Evolutionary conservation across 2,329 filamentous ascomycete genomes (phyloP).

Genomic region (Sporothrix dimorphospora): DNA sequence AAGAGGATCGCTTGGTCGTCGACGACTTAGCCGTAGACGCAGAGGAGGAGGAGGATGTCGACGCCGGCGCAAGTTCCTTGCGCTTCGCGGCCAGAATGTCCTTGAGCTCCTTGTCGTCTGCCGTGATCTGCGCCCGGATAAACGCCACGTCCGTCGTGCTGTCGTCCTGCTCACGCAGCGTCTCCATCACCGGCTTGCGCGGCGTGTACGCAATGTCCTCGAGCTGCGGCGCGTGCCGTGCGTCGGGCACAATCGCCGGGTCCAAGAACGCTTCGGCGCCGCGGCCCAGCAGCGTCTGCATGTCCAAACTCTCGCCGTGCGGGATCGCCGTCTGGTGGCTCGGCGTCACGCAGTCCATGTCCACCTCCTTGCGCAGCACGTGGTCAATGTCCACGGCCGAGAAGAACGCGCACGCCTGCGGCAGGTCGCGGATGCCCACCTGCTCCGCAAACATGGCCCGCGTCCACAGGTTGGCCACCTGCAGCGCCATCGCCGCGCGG

Average conservation of each 20-base stretch:
- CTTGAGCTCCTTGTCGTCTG: constrained; percentile 71
- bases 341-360: constrained; percentile 96
- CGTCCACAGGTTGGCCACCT: constrained; percentile 95
- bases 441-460: constrained; percentile 97
- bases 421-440: constrained; percentile 92
- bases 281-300: constrained; percentile 74
- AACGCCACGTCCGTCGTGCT: constrained; percentile 58
- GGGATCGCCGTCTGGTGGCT: constrained; percentile 78
- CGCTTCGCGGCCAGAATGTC: constrained; percentile 68
- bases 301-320: constrained; percentile 85
- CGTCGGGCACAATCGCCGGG: constrained; percentile 60
- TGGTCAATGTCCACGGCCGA: constrained; percentile 93
- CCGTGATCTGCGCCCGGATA: constrained; percentile 82
- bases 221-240: constrained; percentile 56
- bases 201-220: constrained; percentile 69
- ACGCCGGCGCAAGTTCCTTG: constrained; percentile 40
- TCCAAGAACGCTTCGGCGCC: constrained; percentile 71
- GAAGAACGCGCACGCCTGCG: constrained; percentile 93
- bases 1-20: background rate
- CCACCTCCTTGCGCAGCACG: constrained; percentile 95
- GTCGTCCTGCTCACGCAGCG: constrained; percentile 55
- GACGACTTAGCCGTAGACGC: background rate
- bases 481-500: constrained; percentile 85
- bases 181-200: constrained; percentile 78
- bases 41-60: background rate